phyloP scores from a whole-genome alignment of 495 filamentous ascomycete genomes.

The Collariella sp. region DNA sequence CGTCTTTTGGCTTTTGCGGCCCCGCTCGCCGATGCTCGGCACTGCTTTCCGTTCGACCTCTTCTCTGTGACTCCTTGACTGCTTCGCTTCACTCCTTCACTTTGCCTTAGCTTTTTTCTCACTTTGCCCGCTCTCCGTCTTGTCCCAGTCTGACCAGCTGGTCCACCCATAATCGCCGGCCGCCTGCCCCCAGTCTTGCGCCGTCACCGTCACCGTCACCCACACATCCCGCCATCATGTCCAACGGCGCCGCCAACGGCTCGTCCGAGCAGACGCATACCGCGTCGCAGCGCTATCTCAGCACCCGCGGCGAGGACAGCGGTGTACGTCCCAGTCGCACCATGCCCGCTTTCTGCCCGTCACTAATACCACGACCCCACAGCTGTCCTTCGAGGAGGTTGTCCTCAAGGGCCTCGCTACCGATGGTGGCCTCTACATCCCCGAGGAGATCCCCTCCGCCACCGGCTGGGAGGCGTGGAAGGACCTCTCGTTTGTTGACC shows the following conservation, averaged over 20 bases:
- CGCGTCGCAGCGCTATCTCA: conserved; percentile 69
- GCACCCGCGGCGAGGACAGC: conserved; percentile 71
- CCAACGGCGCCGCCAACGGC: conserved; percentile 22
- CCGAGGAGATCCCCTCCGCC: conserved; percentile 65
- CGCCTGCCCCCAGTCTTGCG: neutral
- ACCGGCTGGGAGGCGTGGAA: conserved; percentile 63
- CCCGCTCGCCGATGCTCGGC: conserved; percentile 17
- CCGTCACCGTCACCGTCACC: neutral
- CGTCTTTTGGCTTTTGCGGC: conserved; percentile 7
- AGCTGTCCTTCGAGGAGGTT: conserved; percentile 87
- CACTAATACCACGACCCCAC: conserved; percentile 1
- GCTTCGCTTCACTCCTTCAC: neutral
- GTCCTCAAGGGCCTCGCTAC: conserved; percentile 85
- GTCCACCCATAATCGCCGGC: neutral
- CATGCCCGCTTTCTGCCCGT: neutral
- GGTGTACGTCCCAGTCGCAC: conserved; percentile 45
- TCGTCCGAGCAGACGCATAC: conserved; percentile 37
- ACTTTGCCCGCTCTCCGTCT: neutral
- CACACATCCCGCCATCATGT: conserved; percentile 13
- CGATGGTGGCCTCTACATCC: conserved; percentile 86
- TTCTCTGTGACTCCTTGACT: neutral
- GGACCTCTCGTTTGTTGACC: conserved; percentile 66
- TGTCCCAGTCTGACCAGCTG: neutral
- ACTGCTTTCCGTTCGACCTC: neutral
- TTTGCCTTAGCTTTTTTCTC: no score